Conservation (phyloP, 345 rosid genomes). For the Limnanthes douglasii region DNA sequence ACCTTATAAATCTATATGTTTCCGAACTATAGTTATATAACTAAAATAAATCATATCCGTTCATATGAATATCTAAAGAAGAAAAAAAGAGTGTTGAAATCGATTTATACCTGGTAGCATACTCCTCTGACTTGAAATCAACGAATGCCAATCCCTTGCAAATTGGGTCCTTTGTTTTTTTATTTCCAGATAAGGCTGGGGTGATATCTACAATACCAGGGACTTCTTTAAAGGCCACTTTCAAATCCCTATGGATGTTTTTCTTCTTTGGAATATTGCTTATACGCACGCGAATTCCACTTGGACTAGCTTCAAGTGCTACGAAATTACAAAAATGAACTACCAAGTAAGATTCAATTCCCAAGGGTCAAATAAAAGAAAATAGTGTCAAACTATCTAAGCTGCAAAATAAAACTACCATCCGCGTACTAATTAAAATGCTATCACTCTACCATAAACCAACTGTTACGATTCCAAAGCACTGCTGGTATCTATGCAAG, state of each 20-base stretch:
- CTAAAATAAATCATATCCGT: constrained; percentile 4
- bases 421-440: not conserved
- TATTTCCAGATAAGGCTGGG: constrained; percentile 72
- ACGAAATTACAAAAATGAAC: constrained; percentile 9
- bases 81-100: not conserved
- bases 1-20: not conserved
- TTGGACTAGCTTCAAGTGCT: constrained; percentile 25
- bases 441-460: constrained; percentile 4
- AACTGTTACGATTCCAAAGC: too few relatives aligned
- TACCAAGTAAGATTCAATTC: constrained; percentile 9
- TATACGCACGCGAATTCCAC: constrained; percentile 42
- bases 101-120: constrained; percentile 46
- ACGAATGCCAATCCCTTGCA: constrained; percentile 75
- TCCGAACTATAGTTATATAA: not conserved
- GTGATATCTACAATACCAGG: constrained; percentile 39
- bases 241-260: constrained; percentile 74
- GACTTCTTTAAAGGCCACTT: constrained; percentile 46
- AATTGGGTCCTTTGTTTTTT: constrained; percentile 77
- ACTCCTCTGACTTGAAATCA: constrained; percentile 45
- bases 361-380: not conserved
- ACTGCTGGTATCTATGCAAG: too few relatives aligned
- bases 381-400: not conserved
- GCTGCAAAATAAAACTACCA: not conserved
- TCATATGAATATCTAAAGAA: not conserved
- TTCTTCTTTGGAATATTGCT: constrained; percentile 80